Evolutionary conservation across 495 filamentous ascomycete species (phyloP).

Genomic region (Aspergillus cristatus): DNA sequence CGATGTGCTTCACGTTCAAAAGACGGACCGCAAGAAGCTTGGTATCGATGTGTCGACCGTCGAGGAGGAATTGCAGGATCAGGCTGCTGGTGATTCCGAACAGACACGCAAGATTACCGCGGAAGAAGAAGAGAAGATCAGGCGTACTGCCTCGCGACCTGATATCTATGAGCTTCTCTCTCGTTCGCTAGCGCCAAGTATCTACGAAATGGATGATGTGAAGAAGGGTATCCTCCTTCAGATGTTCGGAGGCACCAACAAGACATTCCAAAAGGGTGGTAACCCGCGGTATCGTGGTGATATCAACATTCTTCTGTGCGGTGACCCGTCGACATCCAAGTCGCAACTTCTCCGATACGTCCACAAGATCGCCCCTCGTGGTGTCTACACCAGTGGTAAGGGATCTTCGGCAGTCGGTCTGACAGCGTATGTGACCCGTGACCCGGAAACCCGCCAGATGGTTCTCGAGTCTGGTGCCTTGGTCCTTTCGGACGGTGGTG

Average conservation of each 20-base stretch:
- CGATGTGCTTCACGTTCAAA: slow-evolving; percentile 91
- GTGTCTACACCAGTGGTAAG: slow-evolving; percentile 95
- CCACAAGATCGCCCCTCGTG: slow-evolving; percentile 93
- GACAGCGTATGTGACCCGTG: slow-evolving; percentile 94
- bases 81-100: slow-evolving; percentile 63
- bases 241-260: slow-evolving; percentile 97
- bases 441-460: slow-evolving; percentile 87
- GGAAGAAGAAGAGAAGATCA: slow-evolving; percentile 90
- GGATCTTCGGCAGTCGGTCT: slow-evolving; percentile 96
- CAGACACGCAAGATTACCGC: slow-evolving; percentile 74
- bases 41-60: slow-evolving; percentile 86
- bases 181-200: slow-evolving; percentile 83
- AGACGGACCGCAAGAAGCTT: slow-evolving; percentile 88
- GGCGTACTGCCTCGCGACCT: slow-evolving; percentile 63
- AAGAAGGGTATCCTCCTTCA: slow-evolving; percentile 97
- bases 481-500: slow-evolving; percentile 89
- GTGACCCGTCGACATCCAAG: slow-evolving; percentile 93
- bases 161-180: slow-evolving; percentile 94
- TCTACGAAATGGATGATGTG: slow-evolving; percentile 98
- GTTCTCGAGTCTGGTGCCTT: slow-evolving; percentile 95
- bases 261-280: slow-evolving; percentile 92
- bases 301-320: slow-evolving; percentile 93
- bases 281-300: slow-evolving; percentile 93
- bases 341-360: slow-evolving; percentile 91
- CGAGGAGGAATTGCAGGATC: slow-evolving; percentile 72